A percentile compares a stretch with the other conserved stretches of the same genome.
These are phyloP conservation scores for Phyllosticta citriasiana DNA, from an alignment of 2,329 filamentous ascomycete genomes.

Conservation along the genomic window DNA sequence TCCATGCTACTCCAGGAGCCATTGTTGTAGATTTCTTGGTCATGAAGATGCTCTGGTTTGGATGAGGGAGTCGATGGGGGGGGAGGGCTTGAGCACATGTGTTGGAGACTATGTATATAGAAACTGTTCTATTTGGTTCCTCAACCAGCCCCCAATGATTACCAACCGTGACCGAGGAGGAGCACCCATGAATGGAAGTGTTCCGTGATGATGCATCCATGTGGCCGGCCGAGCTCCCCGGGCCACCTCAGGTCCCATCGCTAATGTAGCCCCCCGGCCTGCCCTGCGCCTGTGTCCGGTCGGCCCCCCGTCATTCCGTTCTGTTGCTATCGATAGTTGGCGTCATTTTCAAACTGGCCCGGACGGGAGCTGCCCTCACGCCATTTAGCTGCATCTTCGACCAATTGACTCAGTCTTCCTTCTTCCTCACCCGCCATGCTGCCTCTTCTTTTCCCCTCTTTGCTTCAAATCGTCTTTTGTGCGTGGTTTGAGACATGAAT, in stretches of 20 bases:
- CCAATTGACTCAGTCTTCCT: slow-evolving; percentile 5
- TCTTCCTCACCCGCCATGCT: not conserved
- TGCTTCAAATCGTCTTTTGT: slow-evolving; percentile 3
- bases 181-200: not conserved
- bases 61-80: not conserved
- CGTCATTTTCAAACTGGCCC: not conserved
- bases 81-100: not conserved
- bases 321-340: slow-evolving; percentile 4
- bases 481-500: slow-evolving; percentile 9
- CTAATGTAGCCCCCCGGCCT: not conserved
- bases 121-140: not conserved
- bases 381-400: not conserved
- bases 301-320: not conserved
- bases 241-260: too few species aligned
- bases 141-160: not conserved
- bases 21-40: slow-evolving; percentile 17
- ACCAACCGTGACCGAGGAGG: not conserved
- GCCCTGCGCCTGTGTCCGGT: not conserved
- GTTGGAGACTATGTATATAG: not conserved
- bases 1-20: slow-evolving; percentile 56
- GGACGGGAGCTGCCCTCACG: not conserved
- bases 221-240: not conserved
- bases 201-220: not conserved
- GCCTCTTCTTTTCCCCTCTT: slow-evolving; percentile 5
- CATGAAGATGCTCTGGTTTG: not conserved